Conservation (phyloP, 768 basidiomycete species). For the Termitomyces sp. region DNA sequence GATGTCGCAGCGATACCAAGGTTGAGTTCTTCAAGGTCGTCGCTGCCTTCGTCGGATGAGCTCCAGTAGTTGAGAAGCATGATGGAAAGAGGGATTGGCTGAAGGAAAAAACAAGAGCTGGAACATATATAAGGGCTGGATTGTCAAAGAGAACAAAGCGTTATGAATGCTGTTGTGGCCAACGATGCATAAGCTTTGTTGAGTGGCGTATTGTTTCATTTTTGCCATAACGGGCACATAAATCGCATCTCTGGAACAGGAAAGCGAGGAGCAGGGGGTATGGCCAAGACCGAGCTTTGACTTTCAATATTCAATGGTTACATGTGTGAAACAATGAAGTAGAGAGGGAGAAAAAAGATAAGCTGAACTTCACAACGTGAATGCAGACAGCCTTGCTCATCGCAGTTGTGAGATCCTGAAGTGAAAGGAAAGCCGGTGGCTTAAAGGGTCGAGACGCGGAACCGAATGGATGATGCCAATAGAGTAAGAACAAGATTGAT, state of each 20-base stretch:
- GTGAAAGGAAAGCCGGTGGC: too few relatives aligned
- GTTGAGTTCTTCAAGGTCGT: neutral
- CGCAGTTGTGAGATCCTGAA: too few relatives aligned
- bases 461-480: too few relatives aligned
- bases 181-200: neutral
- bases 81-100: neutral
- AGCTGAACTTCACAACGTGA: neutral
- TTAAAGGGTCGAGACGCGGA: too few relatives aligned
- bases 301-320: neutral
- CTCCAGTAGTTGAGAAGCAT: slow-evolving; percentile 1
- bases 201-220: neutral
- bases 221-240: neutral
- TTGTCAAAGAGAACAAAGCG: neutral
- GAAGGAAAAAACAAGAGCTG: neutral
- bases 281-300: too few relatives aligned
- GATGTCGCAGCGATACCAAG: neutral
- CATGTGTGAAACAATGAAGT: neutral
- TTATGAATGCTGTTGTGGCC: neutral
- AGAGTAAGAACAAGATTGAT: too few relatives aligned
- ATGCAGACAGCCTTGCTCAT: too few relatives aligned
- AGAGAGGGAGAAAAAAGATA: neutral
- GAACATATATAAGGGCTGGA: neutral
- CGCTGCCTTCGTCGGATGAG: neutral
- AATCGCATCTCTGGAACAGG: neutral
- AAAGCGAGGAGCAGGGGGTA: neutral